Evolutionary conservation across 2,329 filamentous ascomycete species (phyloP).

Genomic region (Parastagonospora nodorum): DNA sequence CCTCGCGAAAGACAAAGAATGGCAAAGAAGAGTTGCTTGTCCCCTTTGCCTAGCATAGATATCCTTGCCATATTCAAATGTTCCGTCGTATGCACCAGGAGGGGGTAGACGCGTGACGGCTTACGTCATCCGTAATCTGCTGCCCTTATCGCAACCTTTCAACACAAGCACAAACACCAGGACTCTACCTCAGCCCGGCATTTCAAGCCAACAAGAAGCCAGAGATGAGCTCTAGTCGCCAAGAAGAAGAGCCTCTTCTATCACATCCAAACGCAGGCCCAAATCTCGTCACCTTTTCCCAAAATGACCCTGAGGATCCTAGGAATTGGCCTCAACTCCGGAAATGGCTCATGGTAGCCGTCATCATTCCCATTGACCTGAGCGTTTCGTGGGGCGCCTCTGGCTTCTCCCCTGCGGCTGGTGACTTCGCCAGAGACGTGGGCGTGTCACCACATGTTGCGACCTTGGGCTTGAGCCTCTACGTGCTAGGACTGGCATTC

Average conservation of each 20-base stretch:
- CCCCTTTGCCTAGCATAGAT: too few species aligned
- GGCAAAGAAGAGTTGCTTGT: too few species aligned
- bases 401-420: slow-evolving; percentile 52
- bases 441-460: slow-evolving; percentile 48
- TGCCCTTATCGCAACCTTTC: background rate
- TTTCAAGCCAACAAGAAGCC: background rate
- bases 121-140: background rate
- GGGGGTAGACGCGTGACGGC: too few species aligned
- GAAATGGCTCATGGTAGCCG: slow-evolving; percentile 45
- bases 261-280: background rate
- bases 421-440: slow-evolving; percentile 51
- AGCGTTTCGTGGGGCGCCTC: slow-evolving; percentile 52
- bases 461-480: slow-evolving; percentile 53
- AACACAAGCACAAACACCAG: background rate
- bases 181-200: background rate
- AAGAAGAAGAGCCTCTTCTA: slow-evolving; percentile 15
- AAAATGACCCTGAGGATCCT: slow-evolving; percentile 36
- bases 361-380: slow-evolving; percentile 44
- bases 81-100: too few species aligned
- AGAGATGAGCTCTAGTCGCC: slow-evolving; percentile 24
- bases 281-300: slow-evolving; percentile 19
- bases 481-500: slow-evolving; percentile 54
- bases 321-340: slow-evolving; percentile 39
- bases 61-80: too few species aligned
- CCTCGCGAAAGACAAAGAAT: too few species aligned